Evolutionary conservation across 2,329 filamentous ascomycete species (phyloP), one percentile per base, ranked within the genome.

Genomic region (Macrophomina pseudophaseolina): DNA sequence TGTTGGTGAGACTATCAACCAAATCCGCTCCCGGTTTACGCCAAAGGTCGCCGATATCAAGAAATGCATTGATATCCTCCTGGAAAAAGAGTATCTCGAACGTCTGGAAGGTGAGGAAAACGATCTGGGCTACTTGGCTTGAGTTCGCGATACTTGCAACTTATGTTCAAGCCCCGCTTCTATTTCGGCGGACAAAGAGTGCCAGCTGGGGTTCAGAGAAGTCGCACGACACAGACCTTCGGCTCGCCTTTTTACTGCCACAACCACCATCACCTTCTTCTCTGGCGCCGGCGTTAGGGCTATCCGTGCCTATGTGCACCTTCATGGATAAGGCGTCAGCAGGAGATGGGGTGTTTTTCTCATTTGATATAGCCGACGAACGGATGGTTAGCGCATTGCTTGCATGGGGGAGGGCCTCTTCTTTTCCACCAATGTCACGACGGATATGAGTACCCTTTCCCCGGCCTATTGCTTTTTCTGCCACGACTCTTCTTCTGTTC

Each of bases 31-130:
- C 49, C 92, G 95, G 48, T 99, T 99, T 80, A 89, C 93, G 67
- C 95, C 95, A 48, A 97, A 97, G 82, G 87, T 99, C 35, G 85
- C 88, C 16, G 95, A 99, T 73, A 99, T 99, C 87, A 99, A 99
- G 85, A 99, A 98, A 84, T 97, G 95, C 80, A 98, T 99, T 78
- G 95, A 99, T 80, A 97, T 97, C 70, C 86, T 99, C 48, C 90
- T 99, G 70, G 95, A 99, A 84, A 99, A 99, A 85, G 95, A 99
- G 80, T 99, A 99, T 75, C 87, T 99, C 58, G 95, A 99, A 84
- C 92, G 95, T 66, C 83, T 98, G 67, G 95, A 98, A 56, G 93
- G 92, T 65, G 95, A 98, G 75, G 93, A 97, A 76, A 56, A 54
- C 30, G 65, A 66, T 16, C 86, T 99, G 68, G 93, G 94, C 66